Evolutionary conservation across 305 asterid species (phyloP).

Genomic region (Fraxinus ornus): DNA sequence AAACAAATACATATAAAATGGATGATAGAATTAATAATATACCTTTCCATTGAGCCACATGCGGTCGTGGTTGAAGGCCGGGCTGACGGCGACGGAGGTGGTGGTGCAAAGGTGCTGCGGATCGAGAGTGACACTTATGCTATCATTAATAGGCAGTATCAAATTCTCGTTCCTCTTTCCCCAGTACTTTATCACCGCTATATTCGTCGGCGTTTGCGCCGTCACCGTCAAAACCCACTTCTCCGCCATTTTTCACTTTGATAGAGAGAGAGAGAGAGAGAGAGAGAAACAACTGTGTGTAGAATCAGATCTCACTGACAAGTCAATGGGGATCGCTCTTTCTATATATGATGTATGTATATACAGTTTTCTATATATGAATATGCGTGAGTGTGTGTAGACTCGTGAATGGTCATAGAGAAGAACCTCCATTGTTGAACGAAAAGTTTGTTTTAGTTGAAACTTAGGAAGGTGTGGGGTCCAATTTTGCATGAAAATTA

Average conservation of each 20-base stretch:
- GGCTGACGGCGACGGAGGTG: slow-evolving; percentile 96
- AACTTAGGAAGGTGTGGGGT: slow-evolving; percentile 7
- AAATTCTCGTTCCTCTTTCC: slow-evolving; percentile 82
- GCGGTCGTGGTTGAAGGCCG: slow-evolving; percentile 69
- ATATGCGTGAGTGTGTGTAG: slow-evolving; percentile 12
- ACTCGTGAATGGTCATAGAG: not conserved
- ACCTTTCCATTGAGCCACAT: slow-evolving; percentile 99
- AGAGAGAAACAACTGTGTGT: not conserved
- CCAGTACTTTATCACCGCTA: slow-evolving; percentile 98
- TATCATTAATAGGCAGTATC: slow-evolving; percentile 85
- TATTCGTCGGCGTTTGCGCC: slow-evolving; percentile 95
- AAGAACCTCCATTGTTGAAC: slow-evolving; percentile 36
- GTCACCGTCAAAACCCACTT: slow-evolving; percentile 73
- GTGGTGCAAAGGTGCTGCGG: slow-evolving; percentile 97
- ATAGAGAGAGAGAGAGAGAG: not conserved
- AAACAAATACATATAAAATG: not conserved
- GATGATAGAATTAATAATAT: not conserved
- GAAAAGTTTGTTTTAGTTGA: slow-evolving; percentile 23
- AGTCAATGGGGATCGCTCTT: not conserved
- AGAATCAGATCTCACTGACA: not conserved
- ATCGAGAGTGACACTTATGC: slow-evolving; percentile 96
- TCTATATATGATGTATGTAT: not conserved
- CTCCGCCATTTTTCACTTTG: slow-evolving; percentile 30
- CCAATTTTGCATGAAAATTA: not conserved
- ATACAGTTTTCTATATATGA: not conserved